Percentiles rank a stretch among this genome's conserved stretches.
Conservation (phyloP, 2,329 filamentous ascomycete genomes). For the Pseudogymnoascus sp. region DNA sequence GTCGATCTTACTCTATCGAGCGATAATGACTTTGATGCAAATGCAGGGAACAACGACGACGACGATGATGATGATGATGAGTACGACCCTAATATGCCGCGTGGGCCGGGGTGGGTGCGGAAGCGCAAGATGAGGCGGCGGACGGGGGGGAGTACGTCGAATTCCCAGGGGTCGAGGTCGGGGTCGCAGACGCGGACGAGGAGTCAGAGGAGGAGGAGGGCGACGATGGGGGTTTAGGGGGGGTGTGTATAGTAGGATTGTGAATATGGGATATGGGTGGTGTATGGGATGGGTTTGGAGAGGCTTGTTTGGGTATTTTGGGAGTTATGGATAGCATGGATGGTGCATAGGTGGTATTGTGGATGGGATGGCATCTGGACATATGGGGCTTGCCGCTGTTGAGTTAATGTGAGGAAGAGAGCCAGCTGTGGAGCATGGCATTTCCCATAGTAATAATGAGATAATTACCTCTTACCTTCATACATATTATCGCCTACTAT, state of each 20-base stretch:
- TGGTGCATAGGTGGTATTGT: neutral
- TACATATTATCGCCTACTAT: neutral
- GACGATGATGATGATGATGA: slow-evolving; percentile 25
- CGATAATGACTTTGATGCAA: slow-evolving; percentile 17
- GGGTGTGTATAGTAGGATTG: neutral
- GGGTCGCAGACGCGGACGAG: slow-evolving; percentile 25
- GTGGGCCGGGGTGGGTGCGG: slow-evolving; percentile 9
- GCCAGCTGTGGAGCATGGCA: neutral
- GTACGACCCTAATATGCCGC: neutral
- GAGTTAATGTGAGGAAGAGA: neutral
- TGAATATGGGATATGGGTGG: neutral
- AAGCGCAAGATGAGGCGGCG: slow-evolving; percentile 20
- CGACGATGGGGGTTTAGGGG: slow-evolving; percentile 32
- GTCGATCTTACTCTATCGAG: slow-evolving; percentile 30
- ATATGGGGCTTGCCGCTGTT: neutral
- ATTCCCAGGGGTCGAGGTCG: slow-evolving; percentile 15
- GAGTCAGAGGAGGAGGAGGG: slow-evolving; percentile 16
- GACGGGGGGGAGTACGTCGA: slow-evolving; percentile 21
- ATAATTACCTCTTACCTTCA: neutral
- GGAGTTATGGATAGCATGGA: neutral
- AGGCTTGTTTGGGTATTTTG: neutral
- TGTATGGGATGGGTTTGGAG: neutral
- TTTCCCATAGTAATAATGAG: neutral
- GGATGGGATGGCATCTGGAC: neutral
- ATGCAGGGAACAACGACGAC: slow-evolving; percentile 12